These are phyloP conservation scores for Rhizophagus sp. DNA, from an alignment of 192 early-diverging fungal species.

Conservation along the genomic window DNA sequence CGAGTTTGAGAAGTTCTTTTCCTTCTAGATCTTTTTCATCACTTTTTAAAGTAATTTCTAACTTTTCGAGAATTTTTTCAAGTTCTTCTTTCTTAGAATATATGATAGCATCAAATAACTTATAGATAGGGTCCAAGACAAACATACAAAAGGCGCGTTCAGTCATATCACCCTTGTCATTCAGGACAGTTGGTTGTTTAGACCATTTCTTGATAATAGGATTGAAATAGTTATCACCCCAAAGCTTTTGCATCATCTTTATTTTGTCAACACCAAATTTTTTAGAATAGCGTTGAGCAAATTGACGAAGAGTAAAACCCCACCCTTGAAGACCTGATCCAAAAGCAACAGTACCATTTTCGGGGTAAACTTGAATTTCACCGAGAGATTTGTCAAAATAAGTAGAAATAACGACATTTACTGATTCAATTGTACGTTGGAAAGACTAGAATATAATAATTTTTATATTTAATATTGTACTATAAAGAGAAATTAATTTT, in stretches of 20 bases:
- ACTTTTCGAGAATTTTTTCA: constrained; percentile 77
- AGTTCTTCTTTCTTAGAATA: constrained; percentile 93
- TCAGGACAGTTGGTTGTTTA: constrained; percentile 48
- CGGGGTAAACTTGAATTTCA: constrained; percentile 91
- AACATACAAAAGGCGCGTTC: constrained; percentile 99
- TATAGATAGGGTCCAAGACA: constrained; percentile 96
- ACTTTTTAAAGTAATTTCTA: constrained; percentile 76
- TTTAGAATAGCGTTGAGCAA: constrained; percentile 93
- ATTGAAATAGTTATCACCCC: constrained; percentile 99
- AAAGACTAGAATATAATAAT: constrained; percentile 64
- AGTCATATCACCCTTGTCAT: constrained; percentile 60
- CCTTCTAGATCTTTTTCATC: constrained; percentile 91
- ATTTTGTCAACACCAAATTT: constrained; percentile 95
- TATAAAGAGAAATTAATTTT: background rate
- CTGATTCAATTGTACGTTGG: constrained; percentile 92
- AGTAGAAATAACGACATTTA: constrained; percentile 97
- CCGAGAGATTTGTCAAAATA: constrained; percentile 87
- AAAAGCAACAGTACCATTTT: constrained; percentile 94
- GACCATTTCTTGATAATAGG: constrained; percentile 97
- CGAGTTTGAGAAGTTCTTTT: constrained; percentile 91
- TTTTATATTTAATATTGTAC: too few relatives aligned
- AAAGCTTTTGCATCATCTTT: constrained; percentile 95
- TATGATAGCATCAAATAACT: constrained; percentile 94
- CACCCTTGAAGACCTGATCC: constrained; percentile 98
- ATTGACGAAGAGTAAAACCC: constrained; percentile 99